These are phyloP conservation scores for Jimgerdemannia flammicorona DNA, from an alignment of 192 early-diverging fungal genomes.

Conservation along the genomic window DNA sequence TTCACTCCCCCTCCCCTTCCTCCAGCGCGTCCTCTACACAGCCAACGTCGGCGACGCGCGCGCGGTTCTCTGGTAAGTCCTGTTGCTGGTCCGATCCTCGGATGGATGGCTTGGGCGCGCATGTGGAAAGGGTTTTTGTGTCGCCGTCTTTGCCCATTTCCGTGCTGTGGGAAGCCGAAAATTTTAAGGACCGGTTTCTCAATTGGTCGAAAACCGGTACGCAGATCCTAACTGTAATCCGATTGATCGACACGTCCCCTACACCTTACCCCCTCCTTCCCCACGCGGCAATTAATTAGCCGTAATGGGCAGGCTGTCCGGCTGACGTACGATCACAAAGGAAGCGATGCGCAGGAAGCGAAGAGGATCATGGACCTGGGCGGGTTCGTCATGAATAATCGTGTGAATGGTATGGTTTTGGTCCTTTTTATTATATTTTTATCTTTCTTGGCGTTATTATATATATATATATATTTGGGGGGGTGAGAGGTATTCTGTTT, in stretches of 20 bases:
- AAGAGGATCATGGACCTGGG: conserved; percentile 89
- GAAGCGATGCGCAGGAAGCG: conserved; percentile 85
- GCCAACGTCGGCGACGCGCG: conserved; percentile 98
- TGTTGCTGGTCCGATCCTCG: neutral
- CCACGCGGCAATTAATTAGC: conserved; percentile 22
- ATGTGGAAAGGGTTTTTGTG: no score
- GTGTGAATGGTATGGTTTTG: conserved; percentile 78
- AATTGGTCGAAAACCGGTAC: neutral
- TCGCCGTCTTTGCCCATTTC: no score
- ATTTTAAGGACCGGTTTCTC: no score
- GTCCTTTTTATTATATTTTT: conserved; percentile 1
- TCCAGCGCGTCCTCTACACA: conserved; percentile 80
- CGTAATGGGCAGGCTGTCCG: conserved; percentile 78
- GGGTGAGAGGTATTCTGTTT: neutral
- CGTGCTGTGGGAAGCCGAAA: no score
- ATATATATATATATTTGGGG: neutral
- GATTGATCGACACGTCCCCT: neutral
- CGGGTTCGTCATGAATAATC: conserved; percentile 96
- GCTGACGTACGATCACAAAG: conserved; percentile 98
- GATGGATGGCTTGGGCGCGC: no score
- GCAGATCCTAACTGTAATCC: conserved; percentile 2
- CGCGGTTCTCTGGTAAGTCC: conserved; percentile 76
- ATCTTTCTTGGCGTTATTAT: neutral
- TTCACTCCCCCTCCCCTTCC: conserved; percentile 1
- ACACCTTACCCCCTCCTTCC: neutral